These are phyloP conservation scores for Plasmodium inui DNA, from an alignment of 169 alveolate genomes.

Conservation along the genomic window DNA sequence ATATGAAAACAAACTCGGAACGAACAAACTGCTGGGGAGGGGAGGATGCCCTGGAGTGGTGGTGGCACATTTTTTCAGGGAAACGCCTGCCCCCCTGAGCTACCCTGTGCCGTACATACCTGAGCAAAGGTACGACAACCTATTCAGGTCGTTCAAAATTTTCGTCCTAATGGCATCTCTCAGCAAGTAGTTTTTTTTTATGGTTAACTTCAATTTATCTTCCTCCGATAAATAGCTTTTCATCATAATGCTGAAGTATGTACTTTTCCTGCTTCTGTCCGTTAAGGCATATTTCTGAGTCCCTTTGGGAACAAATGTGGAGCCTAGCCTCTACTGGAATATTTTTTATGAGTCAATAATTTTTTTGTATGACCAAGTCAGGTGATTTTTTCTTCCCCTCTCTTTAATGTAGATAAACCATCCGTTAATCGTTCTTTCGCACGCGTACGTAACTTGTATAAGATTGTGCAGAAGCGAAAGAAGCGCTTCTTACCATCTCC, in stretches of 20 bases:
- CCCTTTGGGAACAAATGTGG: not conserved
- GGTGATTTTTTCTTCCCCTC: not conserved
- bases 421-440: not conserved
- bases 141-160: conserved; percentile 51
- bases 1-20: not conserved
- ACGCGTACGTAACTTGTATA: not conserved
- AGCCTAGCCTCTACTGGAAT: not conserved
- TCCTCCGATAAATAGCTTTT: conserved; percentile 46
- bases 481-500: not conserved
- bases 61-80: not conserved
- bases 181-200: conserved; percentile 53
- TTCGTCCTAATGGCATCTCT: conserved; percentile 57
- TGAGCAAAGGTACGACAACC: conserved; percentile 41
- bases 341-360: not conserved
- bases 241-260: conserved; percentile 13
- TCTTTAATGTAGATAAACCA: not conserved
- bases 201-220: conserved; percentile 43
- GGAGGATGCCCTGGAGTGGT: not conserved
- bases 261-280: not conserved
- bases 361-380: not conserved
- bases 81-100: not conserved
- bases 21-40: not conserved
- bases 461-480: not conserved
- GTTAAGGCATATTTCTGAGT: not conserved
- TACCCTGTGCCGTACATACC: not conserved